A percentile compares a stretch with the other conserved stretches of the same genome.
These are phyloP conservation scores for Nicotiana benthamiana DNA, from an alignment of 257 asterid genomes.

Conservation along the genomic window DNA sequence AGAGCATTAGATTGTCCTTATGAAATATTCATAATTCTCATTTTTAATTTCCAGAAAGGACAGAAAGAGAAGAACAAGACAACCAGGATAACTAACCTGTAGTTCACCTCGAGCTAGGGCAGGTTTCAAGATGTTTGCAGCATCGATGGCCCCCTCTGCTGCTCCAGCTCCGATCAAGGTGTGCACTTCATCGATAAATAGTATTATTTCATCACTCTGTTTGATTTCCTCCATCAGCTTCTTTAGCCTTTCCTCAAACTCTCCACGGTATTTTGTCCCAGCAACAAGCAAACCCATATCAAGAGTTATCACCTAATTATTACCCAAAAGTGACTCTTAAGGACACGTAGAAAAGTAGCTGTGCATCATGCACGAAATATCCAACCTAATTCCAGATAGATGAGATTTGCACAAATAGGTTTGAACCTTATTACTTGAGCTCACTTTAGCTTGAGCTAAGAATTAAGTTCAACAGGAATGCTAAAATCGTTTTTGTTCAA, in stretches of 20 bases:
- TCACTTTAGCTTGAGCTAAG: background rate
- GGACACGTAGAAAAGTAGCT: background rate
- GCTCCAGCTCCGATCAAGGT: constrained; percentile 99
- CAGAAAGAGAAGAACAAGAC: background rate
- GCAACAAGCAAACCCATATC: constrained; percentile 98
- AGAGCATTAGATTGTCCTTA: background rate
- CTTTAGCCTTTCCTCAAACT: constrained; percentile 93
- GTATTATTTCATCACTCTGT: constrained; percentile 86
- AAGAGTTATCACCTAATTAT: constrained; percentile 71
- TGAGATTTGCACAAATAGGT: background rate
- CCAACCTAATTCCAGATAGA: background rate
- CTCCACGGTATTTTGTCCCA: constrained; percentile 98
- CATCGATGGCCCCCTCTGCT: constrained; percentile 96
- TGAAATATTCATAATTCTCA: background rate
- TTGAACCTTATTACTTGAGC: background rate
- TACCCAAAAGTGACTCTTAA: constrained; percentile 4
- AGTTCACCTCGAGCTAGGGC: constrained; percentile 95
- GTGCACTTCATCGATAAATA: constrained; percentile 95
- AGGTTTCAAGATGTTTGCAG: constrained; percentile 93
- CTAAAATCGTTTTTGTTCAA: background rate
- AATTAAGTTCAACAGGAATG: background rate
- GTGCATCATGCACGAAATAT: background rate
- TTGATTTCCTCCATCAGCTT: constrained; percentile 92
- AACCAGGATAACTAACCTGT: constrained; percentile 49
- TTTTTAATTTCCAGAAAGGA: background rate